phyloP scores from a whole-genome alignment of 2,329 filamentous ascomycete genomes.

The Acrocalymma vagum region DNA sequence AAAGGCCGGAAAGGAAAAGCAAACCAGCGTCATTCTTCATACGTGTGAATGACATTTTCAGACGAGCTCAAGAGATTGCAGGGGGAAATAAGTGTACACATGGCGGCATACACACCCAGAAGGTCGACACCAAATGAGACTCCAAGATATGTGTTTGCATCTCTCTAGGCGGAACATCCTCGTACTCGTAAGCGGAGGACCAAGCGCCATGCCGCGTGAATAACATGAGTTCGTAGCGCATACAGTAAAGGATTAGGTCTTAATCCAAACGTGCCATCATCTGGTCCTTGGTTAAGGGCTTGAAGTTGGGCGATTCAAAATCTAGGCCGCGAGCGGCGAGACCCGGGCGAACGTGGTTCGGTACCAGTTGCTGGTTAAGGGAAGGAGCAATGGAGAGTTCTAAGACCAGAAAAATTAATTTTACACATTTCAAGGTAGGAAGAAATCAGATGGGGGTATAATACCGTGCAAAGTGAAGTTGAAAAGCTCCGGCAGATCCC shows the following conservation, averaged over 20 bases:
- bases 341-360: slow-evolving; percentile 77
- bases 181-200: slow-evolving; percentile 39
- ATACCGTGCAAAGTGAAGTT: slow-evolving; percentile 95
- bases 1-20: slow-evolving; percentile 40
- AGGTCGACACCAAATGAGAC: slow-evolving; percentile 46
- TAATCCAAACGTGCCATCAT: slow-evolving; percentile 98
- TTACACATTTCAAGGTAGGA: not conserved
- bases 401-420: slow-evolving; percentile 49
- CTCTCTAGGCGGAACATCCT: slow-evolving; percentile 39
- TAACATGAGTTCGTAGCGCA: slow-evolving; percentile 52
- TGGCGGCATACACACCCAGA: slow-evolving; percentile 41
- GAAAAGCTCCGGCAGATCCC: slow-evolving; percentile 87
- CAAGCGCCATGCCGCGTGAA: slow-evolving; percentile 45
- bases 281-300: slow-evolving; percentile 88
- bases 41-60: slow-evolving; percentile 47
- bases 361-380: slow-evolving; percentile 88
- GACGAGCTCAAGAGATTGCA: slow-evolving; percentile 48
- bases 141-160: slow-evolving; percentile 43
- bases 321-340: slow-evolving; percentile 83
- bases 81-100: slow-evolving; percentile 43
- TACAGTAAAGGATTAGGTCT: slow-evolving; percentile 33
- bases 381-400: slow-evolving; percentile 95
- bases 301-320: slow-evolving; percentile 82
- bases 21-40: slow-evolving; percentile 43
- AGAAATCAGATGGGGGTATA: too few relatives aligned